These are phyloP conservation scores for Diaporthe aspalathi DNA, from an alignment of 2,329 filamentous ascomycete species.

Conservation along the genomic window DNA sequence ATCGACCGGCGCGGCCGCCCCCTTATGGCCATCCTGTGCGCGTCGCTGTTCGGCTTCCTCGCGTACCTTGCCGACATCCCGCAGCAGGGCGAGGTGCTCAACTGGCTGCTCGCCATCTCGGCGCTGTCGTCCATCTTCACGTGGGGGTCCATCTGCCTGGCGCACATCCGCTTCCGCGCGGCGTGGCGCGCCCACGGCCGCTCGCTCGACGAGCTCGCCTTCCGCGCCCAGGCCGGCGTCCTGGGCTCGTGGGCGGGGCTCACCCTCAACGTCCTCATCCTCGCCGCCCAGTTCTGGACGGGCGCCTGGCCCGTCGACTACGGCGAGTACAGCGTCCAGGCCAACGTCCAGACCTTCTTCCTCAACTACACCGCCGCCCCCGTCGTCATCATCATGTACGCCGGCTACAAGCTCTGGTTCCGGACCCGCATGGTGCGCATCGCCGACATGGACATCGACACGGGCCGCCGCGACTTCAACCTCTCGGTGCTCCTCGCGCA, in stretches of 20 bases:
- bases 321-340: constrained; percentile 52
- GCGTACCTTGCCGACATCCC: constrained; percentile 78
- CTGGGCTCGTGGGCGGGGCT: constrained; percentile 85
- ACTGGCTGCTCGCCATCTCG: constrained; percentile 83
- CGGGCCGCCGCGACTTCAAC: constrained; percentile 87
- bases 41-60: constrained; percentile 77
- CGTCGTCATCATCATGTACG: constrained; percentile 74
- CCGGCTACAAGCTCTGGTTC: constrained; percentile 81
- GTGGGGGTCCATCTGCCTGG: constrained; percentile 87
- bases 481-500: constrained; percentile 81
- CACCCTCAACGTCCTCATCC: constrained; percentile 77
- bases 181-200: constrained; percentile 80
- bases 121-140: constrained; percentile 81
- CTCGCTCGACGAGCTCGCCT: constrained; percentile 81
- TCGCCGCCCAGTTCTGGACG: constrained; percentile 89
- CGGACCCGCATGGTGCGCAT: constrained; percentile 74
- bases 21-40: constrained; percentile 76
- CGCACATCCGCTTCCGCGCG: constrained; percentile 89
- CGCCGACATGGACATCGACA: constrained; percentile 86
- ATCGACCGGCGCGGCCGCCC: constrained; percentile 86
- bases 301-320: constrained; percentile 80
- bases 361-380: constrained; percentile 77
- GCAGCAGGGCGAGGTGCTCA: constrained; percentile 72
- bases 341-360: constrained; percentile 77
- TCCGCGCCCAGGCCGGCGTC: constrained; percentile 82